phyloP scores from a whole-genome alignment of 2,329 filamentous ascomycete genomes.

The Fusarium euwallaceae region DNA sequence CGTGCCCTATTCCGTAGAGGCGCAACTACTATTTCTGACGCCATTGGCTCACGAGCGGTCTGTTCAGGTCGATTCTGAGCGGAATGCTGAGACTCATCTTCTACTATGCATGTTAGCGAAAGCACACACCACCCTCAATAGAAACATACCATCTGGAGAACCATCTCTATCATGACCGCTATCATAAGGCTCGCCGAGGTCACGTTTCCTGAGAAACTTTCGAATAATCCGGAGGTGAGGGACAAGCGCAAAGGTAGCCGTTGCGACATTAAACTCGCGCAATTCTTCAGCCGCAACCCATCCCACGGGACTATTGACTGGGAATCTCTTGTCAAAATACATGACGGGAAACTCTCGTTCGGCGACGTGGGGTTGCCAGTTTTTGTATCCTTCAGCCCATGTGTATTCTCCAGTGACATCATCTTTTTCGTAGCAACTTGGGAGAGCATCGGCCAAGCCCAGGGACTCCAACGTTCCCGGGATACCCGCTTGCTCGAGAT shows the following conservation, averaged over 20 bases:
- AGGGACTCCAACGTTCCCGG: not conserved
- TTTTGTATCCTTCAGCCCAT: slow-evolving; percentile 26
- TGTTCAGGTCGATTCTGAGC: no score
- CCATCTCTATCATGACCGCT: not conserved
- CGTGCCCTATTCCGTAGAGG: no score
- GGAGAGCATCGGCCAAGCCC: not conserved
- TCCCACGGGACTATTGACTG: slow-evolving; percentile 33
- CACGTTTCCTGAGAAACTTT: slow-evolving; percentile 12
- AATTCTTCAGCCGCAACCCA: slow-evolving; percentile 34
- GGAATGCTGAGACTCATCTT: no score
- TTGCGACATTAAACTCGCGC: slow-evolving; percentile 13
- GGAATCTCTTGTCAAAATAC: slow-evolving; percentile 38
- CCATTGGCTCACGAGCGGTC: no score
- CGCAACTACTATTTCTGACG: no score
- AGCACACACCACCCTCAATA: not conserved
- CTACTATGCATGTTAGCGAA: not conserved
- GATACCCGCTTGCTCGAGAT: not conserved
- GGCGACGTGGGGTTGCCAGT: slow-evolving; percentile 9
- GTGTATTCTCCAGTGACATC: not conserved
- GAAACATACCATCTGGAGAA: not conserved
- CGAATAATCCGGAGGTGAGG: slow-evolving; percentile 14
- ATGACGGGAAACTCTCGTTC: slow-evolving; percentile 38
- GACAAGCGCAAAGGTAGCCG: slow-evolving; percentile 6
- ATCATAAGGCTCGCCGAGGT: no score
- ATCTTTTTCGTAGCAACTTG: slow-evolving; percentile 10